Percentiles rank a stretch among this genome's conserved stretches.
Evolutionary conservation across 306 rosid species (phyloP).

Genomic region (Begonia masoniana): DNA sequence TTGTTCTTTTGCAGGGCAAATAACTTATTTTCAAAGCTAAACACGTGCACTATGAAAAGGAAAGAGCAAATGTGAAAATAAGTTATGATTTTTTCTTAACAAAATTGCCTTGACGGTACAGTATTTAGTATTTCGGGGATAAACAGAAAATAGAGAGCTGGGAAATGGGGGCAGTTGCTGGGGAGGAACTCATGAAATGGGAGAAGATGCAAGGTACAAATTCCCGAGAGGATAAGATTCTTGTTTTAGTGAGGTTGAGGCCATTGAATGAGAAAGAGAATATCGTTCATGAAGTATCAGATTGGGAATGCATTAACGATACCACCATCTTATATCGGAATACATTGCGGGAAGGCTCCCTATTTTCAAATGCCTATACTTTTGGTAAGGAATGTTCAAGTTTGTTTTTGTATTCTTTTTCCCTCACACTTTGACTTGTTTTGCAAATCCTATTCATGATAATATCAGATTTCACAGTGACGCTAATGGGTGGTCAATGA

Average conservation of each 20-base stretch:
- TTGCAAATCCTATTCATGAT: too few relatives aligned
- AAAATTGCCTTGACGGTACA: neutral
- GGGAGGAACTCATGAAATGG: conserved; percentile 74
- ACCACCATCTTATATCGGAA: conserved; percentile 81
- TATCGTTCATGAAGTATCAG: conserved; percentile 55
- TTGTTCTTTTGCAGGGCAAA: conserved; percentile 21
- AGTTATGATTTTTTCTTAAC: conserved; percentile 8
- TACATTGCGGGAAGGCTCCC: conserved; percentile 92
- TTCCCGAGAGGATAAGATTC: conserved; percentile 86
- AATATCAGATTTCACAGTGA: too few relatives aligned
- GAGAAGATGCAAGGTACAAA: conserved; percentile 66
- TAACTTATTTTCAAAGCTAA: conserved; percentile 16
- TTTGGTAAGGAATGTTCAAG: conserved; percentile 54
- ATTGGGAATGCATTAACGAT: conserved; percentile 97
- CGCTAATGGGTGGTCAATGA: too few relatives aligned
- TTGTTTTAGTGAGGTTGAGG: conserved; percentile 81
- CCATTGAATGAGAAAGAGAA: conserved; percentile 81
- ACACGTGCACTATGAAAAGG: conserved; percentile 29
- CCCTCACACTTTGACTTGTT: too few relatives aligned
- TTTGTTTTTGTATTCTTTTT: too few relatives aligned
- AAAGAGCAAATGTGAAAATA: conserved; percentile 7
- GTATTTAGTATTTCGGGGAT: too few relatives aligned
- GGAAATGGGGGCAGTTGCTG: conserved; percentile 78
- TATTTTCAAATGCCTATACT: conserved; percentile 86
- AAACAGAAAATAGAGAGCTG: conserved; percentile 7